A percentile compares a stretch with the other conserved stretches of the same genome.
These are phyloP conservation scores for Sporothrix luriei DNA, from an alignment of 2,329 filamentous ascomycete genomes.

Conservation along the genomic window DNA sequence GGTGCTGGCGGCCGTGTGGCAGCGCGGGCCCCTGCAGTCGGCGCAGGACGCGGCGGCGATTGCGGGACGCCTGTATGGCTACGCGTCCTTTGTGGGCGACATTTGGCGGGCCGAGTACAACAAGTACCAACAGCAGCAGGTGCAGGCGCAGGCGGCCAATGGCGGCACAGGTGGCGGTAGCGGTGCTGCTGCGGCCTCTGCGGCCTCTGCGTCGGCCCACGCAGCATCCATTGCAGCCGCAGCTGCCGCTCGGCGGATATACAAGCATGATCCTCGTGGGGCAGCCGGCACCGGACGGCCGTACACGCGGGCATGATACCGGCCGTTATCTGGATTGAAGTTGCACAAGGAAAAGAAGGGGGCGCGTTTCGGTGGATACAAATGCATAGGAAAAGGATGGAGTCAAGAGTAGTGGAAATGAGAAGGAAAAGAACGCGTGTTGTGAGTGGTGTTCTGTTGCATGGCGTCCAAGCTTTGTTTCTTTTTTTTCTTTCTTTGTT, in stretches of 20 bases:
- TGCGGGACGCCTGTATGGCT: constrained; percentile 50
- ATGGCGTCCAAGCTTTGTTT: neutral
- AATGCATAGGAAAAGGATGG: neutral
- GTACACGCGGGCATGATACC: neutral
- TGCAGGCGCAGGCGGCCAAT: constrained; percentile 38
- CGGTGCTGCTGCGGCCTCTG: neutral
- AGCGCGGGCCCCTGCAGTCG: constrained; percentile 67
- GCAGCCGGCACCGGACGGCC: neutral
- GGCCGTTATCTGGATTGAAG: neutral
- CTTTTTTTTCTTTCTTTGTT: neutral
- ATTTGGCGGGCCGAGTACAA: constrained; percentile 62
- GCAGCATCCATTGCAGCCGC: constrained; percentile 2
- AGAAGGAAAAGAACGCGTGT: neutral
- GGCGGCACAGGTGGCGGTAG: constrained; percentile 28
- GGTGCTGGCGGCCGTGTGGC: constrained; percentile 60
- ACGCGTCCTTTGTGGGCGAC: constrained; percentile 53
- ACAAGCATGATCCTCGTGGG: constrained; percentile 3
- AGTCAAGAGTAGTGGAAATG: too few species aligned
- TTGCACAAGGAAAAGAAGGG: neutral
- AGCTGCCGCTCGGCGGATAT: neutral
- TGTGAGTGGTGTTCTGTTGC: neutral
- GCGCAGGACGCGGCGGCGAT: constrained; percentile 58
- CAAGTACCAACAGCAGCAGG: constrained; percentile 56
- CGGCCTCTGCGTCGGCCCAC: neutral
- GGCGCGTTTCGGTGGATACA: neutral